Evolutionary conservation across 2,329 filamentous ascomycete genomes (phyloP).

Genomic region (Karstenula rhodostoma): DNA sequence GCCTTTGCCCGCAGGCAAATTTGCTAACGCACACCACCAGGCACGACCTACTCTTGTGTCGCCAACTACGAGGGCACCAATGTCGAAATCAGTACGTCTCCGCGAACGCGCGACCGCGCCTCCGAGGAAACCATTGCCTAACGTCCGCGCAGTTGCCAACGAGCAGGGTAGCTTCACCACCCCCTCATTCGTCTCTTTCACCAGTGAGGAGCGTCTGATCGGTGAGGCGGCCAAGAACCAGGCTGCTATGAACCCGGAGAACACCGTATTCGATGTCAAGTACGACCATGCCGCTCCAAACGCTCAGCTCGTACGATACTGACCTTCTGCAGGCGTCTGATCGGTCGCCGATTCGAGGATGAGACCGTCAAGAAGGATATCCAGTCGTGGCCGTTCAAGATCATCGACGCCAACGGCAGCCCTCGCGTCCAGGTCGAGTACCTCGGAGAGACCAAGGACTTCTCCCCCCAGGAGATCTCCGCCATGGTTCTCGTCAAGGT

Average conservation of each 20-base stretch:
- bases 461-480: slow-evolving; percentile 98
- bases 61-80: slow-evolving; percentile 99
- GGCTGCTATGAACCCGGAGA: slow-evolving; percentile 98
- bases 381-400: slow-evolving; percentile 99
- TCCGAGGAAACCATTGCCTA: slow-evolving; percentile 24
- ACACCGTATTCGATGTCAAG: slow-evolving; percentile 99
- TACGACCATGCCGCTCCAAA: slow-evolving; percentile 52
- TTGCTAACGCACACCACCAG: slow-evolving; percentile 60
- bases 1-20: slow-evolving; percentile 32
- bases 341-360: slow-evolving; percentile 94
- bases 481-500: slow-evolving; percentile 99
- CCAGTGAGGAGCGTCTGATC: slow-evolving; percentile 97
- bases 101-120: slow-evolving; percentile 8
- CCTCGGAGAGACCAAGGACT: slow-evolving; percentile 91
- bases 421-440: slow-evolving; percentile 96
- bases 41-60: slow-evolving; percentile 99
- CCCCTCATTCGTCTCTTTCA: slow-evolving; percentile 99
- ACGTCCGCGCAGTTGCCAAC: slow-evolving; percentile 76
- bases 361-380: slow-evolving; percentile 98
- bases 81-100: slow-evolving; percentile 90
- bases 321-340: slow-evolving; percentile 77
- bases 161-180: slow-evolving; percentile 99
- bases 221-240: slow-evolving; percentile 99
- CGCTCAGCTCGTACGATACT: slow-evolving; percentile 28
- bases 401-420: slow-evolving; percentile 86